phyloP scores from a whole-genome alignment of 2,329 filamentous ascomycete species.

The Penicillium sp. region DNA sequence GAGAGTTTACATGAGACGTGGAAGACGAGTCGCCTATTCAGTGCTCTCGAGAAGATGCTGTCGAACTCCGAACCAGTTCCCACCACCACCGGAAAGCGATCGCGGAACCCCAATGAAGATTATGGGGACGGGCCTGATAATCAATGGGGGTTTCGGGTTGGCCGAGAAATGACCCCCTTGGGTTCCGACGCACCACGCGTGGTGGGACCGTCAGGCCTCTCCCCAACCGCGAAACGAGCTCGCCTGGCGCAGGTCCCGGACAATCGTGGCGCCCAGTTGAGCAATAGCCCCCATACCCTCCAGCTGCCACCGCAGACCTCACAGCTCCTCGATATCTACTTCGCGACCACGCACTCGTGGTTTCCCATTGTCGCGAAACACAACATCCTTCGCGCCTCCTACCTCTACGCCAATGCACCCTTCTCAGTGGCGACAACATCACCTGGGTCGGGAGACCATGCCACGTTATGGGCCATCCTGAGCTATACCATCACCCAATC shows the following conservation, averaged over 20 bases:
- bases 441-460: slow-evolving; percentile 43
- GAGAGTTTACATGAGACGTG: slow-evolving; percentile 46
- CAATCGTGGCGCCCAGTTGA: slow-evolving; percentile 4
- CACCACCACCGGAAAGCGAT: slow-evolving; percentile 32
- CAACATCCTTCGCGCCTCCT: slow-evolving; percentile 57
- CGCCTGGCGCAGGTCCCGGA: slow-evolving; percentile 25
- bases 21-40: slow-evolving; percentile 44
- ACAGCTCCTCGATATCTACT: slow-evolving; percentile 57
- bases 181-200: slow-evolving; percentile 33
- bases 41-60: slow-evolving; percentile 44
- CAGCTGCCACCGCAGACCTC: slow-evolving; percentile 53
- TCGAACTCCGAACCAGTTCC: slow-evolving; percentile 31
- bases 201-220: slow-evolving; percentile 23
- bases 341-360: slow-evolving; percentile 60
- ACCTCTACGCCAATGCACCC: slow-evolving; percentile 52
- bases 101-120: slow-evolving; percentile 32
- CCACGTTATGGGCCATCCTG: slow-evolving; percentile 46
- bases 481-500: slow-evolving; percentile 43
- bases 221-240: slow-evolving; percentile 28
- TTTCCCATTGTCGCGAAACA: slow-evolving; percentile 61
- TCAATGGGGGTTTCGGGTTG: slow-evolving; percentile 36
- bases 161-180: slow-evolving; percentile 27
- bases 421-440: slow-evolving; percentile 28
- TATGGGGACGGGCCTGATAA: slow-evolving; percentile 10
- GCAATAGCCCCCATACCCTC: slow-evolving; percentile 16